These are phyloP conservation scores for Trichoderma sp. DNA, from an alignment of 2,329 filamentous ascomycete species.

Conservation along the genomic window DNA sequence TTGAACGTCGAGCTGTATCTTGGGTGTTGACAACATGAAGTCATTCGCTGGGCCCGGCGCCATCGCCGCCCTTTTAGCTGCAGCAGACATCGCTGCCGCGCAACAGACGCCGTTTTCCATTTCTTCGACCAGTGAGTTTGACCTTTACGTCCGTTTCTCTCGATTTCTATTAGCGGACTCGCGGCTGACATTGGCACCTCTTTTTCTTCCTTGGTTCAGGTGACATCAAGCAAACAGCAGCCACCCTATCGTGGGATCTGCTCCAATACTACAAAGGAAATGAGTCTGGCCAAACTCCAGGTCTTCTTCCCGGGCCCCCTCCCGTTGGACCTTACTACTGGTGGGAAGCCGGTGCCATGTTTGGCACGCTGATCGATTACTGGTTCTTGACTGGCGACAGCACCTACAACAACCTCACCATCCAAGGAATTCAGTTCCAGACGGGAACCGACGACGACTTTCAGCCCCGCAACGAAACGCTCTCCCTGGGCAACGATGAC, in stretches of 20 bases:
- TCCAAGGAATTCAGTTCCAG: conserved; percentile 57
- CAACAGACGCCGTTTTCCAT: conserved; percentile 22
- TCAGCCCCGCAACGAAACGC: conserved; percentile 59
- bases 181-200: conserved; percentile 11
- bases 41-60: conserved; percentile 21
- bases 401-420: conserved; percentile 60
- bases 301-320: conserved; percentile 54
- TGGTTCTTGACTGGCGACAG: conserved; percentile 65
- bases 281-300: conserved; percentile 49
- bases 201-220: conserved; percentile 33
- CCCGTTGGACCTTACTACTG: conserved; percentile 60
- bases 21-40: conserved; percentile 12
- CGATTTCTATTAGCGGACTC: not conserved
- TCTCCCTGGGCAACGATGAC: conserved; percentile 64
- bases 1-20: not conserved
- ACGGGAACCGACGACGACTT: conserved; percentile 57
- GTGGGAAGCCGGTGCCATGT: conserved; percentile 68
- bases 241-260: conserved; percentile 49
- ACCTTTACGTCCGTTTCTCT: not conserved
- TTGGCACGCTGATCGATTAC: conserved; percentile 66
- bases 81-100: conserved; percentile 13
- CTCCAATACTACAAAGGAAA: conserved; percentile 53
- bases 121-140: conserved; percentile 10
- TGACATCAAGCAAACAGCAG: conserved; percentile 46
- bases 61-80: conserved; percentile 23